Base-by-base conservation (phyloP, 352 stramenopile species). In the Phytophthora hybrid region DNA sequence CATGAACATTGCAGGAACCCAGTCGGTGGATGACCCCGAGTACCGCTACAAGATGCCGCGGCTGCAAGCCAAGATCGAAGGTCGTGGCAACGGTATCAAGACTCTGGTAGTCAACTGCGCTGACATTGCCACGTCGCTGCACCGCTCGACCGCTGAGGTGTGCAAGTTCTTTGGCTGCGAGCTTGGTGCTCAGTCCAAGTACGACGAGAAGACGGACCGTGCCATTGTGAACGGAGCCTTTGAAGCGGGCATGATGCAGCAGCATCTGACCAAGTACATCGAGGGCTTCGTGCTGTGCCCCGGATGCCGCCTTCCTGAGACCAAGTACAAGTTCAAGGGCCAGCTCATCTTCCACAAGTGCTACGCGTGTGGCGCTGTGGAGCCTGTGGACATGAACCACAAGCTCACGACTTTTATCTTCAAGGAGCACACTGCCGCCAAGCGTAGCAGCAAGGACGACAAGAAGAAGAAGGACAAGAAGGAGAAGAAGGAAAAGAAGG, bases 41-140 rank as follows among this genome's bases (percentile, higher is more conserved):
- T 99, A 99, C 82, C 97, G 98, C 66, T 99, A 99, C 95, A 99
- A 99, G 90, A 99, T 99, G 98, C 98, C 98, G 39, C 93, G 94
- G 21, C 80, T 99, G 49, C 75, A 95, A 37, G 97, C 95, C 52
- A 99, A 99, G 84, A 98, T 99, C 67, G 98, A 99, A 90, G 98
- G 98, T 41, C 92, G 97, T 60, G 98, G 98, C 59, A 99, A 99
- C 83, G 98, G 98, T 65, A 99, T 99, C 81, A 99, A 99, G 88
- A 99, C 98, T 37, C 88, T 98, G 37, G 96, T 99, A 65, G 93
- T 98, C 31, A 99, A 99, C 91, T 98, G 98, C 68, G 88, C 87
- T 16, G 97, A 99, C 52, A 87, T 99, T 21, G 97, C 93, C 14
- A 76, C 87, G 21, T 92, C 93, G 52, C 85, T 99, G 26, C 95